Percentiles rank a stretch among this genome's conserved stretches.
phyloP scores from a whole-genome alignment of 2,329 filamentous ascomycete genomes.

The Aaosphaeria arxii region DNA sequence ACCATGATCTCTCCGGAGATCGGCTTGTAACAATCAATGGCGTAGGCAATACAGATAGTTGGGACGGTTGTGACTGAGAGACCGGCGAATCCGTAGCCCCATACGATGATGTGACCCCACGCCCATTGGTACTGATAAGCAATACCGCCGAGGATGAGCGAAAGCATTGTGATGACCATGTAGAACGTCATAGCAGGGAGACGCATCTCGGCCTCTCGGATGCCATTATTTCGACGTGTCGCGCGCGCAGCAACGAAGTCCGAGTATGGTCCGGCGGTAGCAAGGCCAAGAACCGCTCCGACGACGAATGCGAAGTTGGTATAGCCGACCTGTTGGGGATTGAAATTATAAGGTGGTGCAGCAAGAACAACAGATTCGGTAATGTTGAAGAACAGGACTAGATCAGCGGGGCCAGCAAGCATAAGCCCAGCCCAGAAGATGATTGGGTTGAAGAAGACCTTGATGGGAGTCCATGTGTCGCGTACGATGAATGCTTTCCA shows the following conservation, averaged over 20 bases:
- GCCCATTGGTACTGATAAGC: constrained; percentile 50
- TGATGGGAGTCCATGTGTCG: constrained; percentile 39
- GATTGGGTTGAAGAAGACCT: constrained; percentile 46
- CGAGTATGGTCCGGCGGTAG: constrained; percentile 53
- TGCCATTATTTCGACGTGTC: constrained; percentile 52
- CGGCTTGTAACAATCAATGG: constrained; percentile 47
- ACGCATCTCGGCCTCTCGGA: constrained; percentile 59
- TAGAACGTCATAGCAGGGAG: constrained; percentile 46
- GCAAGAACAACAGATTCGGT: constrained; percentile 48
- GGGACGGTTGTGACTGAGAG: constrained; percentile 42
- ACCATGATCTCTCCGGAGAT: constrained; percentile 48
- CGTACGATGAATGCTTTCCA: constrained; percentile 43
- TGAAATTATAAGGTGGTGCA: constrained; percentile 47
- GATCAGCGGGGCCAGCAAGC: constrained; percentile 36
- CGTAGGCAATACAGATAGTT: constrained; percentile 44
- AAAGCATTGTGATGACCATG: constrained; percentile 50
- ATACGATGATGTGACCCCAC: constrained; percentile 49
- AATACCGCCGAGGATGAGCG: constrained; percentile 47
- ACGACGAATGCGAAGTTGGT: constrained; percentile 47
- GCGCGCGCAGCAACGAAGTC: constrained; percentile 57
- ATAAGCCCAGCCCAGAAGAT: constrained; percentile 36
- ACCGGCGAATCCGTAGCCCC: constrained; percentile 47
- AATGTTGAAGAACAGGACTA: constrained; percentile 51
- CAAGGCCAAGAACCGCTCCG: constrained; percentile 54
- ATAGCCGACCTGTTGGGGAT: constrained; percentile 45